Evolutionary conservation across 176 grass and related monocot genomes (phyloP).

Genomic region (Panicum miliaceum): DNA sequence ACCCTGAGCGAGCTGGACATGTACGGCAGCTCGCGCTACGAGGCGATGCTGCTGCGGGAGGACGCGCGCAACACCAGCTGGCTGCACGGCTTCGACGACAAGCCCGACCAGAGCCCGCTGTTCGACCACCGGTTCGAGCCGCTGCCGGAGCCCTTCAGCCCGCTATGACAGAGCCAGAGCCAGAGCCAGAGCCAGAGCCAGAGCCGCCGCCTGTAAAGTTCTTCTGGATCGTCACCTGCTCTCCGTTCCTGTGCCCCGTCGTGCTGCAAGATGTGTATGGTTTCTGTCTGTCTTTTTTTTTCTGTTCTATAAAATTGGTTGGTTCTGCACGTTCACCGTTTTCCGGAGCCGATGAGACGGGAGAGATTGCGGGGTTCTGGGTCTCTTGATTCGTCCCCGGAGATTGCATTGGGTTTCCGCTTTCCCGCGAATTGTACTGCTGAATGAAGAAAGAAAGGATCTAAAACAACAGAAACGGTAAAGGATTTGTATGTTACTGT

Average conservation of each 20-base stretch:
- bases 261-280: conserved; percentile 45
- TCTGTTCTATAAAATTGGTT: conserved; percentile 30
- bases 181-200: not conserved
- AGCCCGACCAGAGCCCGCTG: conserved; percentile 76
- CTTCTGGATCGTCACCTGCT: not conserved
- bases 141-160: conserved; percentile 92
- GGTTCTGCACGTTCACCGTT: not conserved
- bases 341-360: conserved; percentile 7
- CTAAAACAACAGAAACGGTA: conserved; percentile 35
- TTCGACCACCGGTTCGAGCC: conserved; percentile 96
- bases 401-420: conserved; percentile 26
- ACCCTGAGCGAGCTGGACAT: conserved; percentile 74
- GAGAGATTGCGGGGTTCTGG: conserved; percentile 26
- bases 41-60: conserved; percentile 81
- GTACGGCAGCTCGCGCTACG: conserved; percentile 76
- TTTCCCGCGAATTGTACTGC: conserved; percentile 40
- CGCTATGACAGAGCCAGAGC: conserved; percentile 36
- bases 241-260: not conserved
- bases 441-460: not conserved
- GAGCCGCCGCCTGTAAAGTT: conserved; percentile 44
- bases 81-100: conserved; percentile 79
- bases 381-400: conserved; percentile 16
- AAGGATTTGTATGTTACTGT: conserved; percentile 44
- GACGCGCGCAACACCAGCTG: conserved; percentile 83
- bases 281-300: conserved; percentile 13